Evolutionary conservation across 306 rosid genomes (phyloP), one percentile per base, ranked within the genome.

Genomic region (Lathyrus aphaca): DNA sequence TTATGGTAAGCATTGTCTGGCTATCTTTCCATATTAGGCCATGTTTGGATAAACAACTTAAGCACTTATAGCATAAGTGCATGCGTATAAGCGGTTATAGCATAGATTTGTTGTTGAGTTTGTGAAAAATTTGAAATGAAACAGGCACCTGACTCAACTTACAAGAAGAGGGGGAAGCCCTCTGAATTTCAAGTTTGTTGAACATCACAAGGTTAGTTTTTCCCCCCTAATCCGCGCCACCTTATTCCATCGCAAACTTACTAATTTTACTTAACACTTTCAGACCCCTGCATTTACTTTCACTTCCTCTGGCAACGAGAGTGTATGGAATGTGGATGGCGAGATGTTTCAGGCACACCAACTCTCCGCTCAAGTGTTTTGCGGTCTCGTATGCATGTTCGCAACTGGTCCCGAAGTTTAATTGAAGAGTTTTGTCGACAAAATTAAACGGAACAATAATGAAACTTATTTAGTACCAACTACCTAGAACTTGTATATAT

Each of bases 311-410:
- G 96, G 98, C 60, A 76, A 77, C 1, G 85, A 94, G 83, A 85
- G 98, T 50, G 80, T 90, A 10, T 94, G 98, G 98, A 90, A 94
- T 82, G 69, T 90, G 75, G 98, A 94, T 16, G 97, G 98, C 1
- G 95, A 94, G 83, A 60, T 78, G 64, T 83, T 94, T 68, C 82
- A 64, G 70, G 98, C 98, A 39, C 98, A 94, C 71, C 86, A 94
- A 66, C 87, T 94, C 30, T 94, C 98, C 10, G 96, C 97, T 2
- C 98, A 90, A 84, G 98, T 94, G 43, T 82, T 87, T 43, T 83
- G 86, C 21, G 96, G 98, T 73, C 98, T 94, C 37, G 73, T 94
- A 43, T 82, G 81, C 86, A 74, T 90, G 60, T 94, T 94, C 67
- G 97, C 97, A 45, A 56, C 92, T 50, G 97, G 97, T 70, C 98